Evolutionary conservation across 2,329 filamentous ascomycete species (phyloP), one percentile per base, ranked within the genome.

Genomic region (Fusarium guadeloupense): DNA sequence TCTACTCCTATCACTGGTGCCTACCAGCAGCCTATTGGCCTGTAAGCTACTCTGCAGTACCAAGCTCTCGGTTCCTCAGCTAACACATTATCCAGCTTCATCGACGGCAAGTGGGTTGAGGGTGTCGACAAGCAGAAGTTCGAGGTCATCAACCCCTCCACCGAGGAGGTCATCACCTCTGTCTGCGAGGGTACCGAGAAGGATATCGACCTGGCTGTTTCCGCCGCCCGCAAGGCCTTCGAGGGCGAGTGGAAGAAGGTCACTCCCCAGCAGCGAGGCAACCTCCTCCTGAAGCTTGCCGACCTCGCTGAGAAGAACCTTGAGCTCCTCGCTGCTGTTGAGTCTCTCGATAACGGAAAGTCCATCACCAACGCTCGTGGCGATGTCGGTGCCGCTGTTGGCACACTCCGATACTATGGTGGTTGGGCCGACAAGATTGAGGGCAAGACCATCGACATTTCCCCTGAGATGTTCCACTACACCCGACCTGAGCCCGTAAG

Each of bases 391-490:
- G 84, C 85, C 67, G 88, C 88, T 54, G 81, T 85, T 64, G 88
- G 83, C 72, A 89, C 85, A 79, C 77, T 97, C 71, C 87, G 93
- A 77, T 97, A 80, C 75, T 80, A 79, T 71, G 92, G 85, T 72
- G 93, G 93, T 60, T 96, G 90, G 88, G 91, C 92, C 71, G 93
- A 97, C 83, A 97, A 96, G 87, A 89, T 95, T 66, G 84, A 88
- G 77, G 92, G 93, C 77, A 92, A 93, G 83, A 92, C 92, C 52
- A 88, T 95, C 65, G 91, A 96, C 71, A 90, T 92, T 68, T 81
- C 84, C 71, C 84, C 86, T 54, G 88, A 91, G 66, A 92, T 89
- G 77, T 92, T 96, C 80, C 89, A 91, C 81, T 96, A 95, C 81
- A 93, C 91, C 64, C 73, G 72, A 71, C 85, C 87, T 67, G 91